Evolutionary conservation across 768 basidiomycete species (phyloP), one percentile per base, ranked within the genome.

Genomic region (Cantharellus cinnabarinus): DNA sequence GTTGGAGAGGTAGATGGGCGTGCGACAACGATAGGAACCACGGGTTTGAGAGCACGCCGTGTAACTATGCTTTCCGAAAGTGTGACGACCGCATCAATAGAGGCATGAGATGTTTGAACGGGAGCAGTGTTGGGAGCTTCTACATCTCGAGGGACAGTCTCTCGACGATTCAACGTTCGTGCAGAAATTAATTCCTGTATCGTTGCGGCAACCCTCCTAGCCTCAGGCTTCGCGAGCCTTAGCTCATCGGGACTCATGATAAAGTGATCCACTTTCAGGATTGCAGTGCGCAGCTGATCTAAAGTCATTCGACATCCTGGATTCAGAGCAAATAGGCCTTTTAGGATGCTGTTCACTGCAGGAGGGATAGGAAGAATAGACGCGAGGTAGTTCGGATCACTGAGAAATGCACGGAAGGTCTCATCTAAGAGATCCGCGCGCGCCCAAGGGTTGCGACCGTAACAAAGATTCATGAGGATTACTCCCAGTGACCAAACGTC

Each of bases 391-490:
- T 68, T 62, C 10, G 64, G 65, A 57, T 70, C 63, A 50, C 66
- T 63, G 35, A 68, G 63, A 59, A 64, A 72, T n/a, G 66, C 67
- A 4, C 65, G 57, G 65, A 69, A 72, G 4, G 70, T 72, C 61
- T 68, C 68, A 61, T 72, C 71, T 4, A 38, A 37, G 15, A 52
- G 35, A 37, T 42, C 15, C 2, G 94, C 91, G 34, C 87, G 84
- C 69, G 86, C 86, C 94, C 94, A 98, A 3, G 94, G 94, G 66
- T 97, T 97, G 40, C 94, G 80, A 3, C 90, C 89, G 34, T 89
- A 95, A 37, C 86, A 81, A 51, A 99, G 80, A 70, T 99, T 99
- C 67, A 98, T 81, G 42, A 99, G 82, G 62, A 99, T 88, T 66
- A 99, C 87, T 41, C 91, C 56, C 14, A 57, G 56, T 5, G 56